Evolutionary conservation across 345 rosid genomes (phyloP).

Genomic region (Orychophragmus violaceus): DNA sequence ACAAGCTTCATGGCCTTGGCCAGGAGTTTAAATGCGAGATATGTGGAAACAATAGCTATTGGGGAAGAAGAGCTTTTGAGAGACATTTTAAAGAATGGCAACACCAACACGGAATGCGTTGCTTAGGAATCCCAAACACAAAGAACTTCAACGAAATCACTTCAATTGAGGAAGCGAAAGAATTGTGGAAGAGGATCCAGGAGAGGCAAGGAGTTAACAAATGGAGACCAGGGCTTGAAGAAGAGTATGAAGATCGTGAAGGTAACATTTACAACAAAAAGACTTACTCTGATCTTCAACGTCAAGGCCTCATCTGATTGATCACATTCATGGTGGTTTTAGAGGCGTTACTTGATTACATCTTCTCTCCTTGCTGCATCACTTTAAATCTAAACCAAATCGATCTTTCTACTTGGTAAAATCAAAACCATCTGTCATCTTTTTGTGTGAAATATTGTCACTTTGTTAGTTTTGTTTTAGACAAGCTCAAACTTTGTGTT

Average conservation of each 20-base stretch:
- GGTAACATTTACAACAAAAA: conserved; percentile 96
- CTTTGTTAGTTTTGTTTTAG: no score
- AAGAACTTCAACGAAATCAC: conserved; percentile 98
- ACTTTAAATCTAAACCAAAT: not conserved
- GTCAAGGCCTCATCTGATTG: no score
- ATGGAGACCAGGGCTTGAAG: no score
- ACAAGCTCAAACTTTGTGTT: no score
- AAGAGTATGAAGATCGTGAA: no score
- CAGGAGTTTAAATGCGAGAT: conserved; percentile 98
- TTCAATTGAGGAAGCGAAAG: conserved; percentile 90
- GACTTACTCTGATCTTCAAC: conserved; percentile 91
- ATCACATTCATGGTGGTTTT: not conserved
- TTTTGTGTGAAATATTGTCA: not conserved
- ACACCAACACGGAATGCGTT: no score
- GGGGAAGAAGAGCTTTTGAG: no score
- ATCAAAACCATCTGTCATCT: not conserved
- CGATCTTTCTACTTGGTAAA: not conserved
- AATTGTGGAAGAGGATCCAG: conserved; percentile 82
- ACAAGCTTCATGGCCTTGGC: conserved; percentile 98
- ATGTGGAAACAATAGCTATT: no score
- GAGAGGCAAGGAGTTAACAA: no score
- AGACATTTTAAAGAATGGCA: no score
- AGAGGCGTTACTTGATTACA: not conserved
- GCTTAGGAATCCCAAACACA: no score
- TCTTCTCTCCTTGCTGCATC: not conserved